phyloP scores from a whole-genome alignment of 768 basidiomycete genomes.

The Calocera cornea region DNA sequence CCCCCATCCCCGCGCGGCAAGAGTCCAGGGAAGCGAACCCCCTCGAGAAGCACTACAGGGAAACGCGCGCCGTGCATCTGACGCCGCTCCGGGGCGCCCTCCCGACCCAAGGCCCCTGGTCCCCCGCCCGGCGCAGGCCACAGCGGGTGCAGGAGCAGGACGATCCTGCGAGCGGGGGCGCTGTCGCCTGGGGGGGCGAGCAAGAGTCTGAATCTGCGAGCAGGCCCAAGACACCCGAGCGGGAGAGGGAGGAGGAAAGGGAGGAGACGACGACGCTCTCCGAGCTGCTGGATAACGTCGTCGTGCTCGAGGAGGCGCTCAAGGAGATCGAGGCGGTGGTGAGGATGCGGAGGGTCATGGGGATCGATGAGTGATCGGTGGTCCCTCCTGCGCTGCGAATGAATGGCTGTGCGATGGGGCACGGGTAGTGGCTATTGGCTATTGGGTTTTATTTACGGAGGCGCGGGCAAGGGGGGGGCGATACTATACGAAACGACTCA shows the following conservation, averaged over 20 bases:
- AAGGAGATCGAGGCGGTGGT: constrained; percentile 83
- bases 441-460: background rate
- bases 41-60: constrained; percentile 72
- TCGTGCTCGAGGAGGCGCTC: constrained; percentile 86
- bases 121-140: constrained; percentile 41
- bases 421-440: too few species aligned
- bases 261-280: constrained; percentile 44
- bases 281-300: constrained; percentile 80
- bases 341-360: constrained; percentile 67
- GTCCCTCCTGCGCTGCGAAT: constrained; percentile 6
- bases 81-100: constrained; percentile 53
- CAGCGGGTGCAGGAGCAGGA: constrained; percentile 18
- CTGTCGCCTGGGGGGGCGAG: constrained; percentile 34
- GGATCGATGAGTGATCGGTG: constrained; percentile 43
- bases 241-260: constrained; percentile 19
- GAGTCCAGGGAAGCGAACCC: constrained; percentile 45
- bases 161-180: constrained; percentile 20
- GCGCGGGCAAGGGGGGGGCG: too few species aligned
- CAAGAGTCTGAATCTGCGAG: constrained; percentile 13
- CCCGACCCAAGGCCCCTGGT: constrained; percentile 52
- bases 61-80: constrained; percentile 55
- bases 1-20: constrained; percentile 7
- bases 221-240: constrained; percentile 16
- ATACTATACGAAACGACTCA: background rate
- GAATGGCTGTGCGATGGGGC: too few species aligned